These are phyloP conservation scores for Sporothrix curviconia DNA, from an alignment of 2,329 filamentous ascomycete genomes.

Conservation along the genomic window DNA sequence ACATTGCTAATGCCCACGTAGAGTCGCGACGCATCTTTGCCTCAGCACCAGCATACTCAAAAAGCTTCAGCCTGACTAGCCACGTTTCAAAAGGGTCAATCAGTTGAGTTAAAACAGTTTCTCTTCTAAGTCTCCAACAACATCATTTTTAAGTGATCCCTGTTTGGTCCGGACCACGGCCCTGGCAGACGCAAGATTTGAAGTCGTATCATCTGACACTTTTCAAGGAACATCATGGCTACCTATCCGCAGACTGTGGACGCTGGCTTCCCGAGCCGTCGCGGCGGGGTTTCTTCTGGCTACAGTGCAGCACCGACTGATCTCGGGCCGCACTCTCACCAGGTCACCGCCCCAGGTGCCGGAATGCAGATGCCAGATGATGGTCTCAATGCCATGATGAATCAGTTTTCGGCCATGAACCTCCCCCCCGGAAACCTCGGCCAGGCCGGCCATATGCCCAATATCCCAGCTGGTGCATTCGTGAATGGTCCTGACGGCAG, in stretches of 20 bases:
- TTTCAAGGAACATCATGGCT: too few species aligned
- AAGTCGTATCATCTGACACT: too few species aligned
- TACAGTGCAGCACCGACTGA: conserved; percentile 7
- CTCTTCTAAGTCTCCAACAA: too few species aligned
- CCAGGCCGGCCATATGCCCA: conserved; percentile 22
- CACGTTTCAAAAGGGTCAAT: too few species aligned
- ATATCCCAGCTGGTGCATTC: conserved; percentile 20
- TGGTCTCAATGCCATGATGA: conserved; percentile 22
- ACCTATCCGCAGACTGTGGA: conserved; percentile 8
- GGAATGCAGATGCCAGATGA: conserved; percentile 15
- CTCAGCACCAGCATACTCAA: too few species aligned
- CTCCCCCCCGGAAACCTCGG: conserved; percentile 21
- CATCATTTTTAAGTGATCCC: background rate
- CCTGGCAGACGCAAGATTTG: too few species aligned
- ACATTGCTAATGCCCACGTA: background rate
- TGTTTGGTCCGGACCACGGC: too few species aligned
- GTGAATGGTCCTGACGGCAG: conserved; percentile 25
- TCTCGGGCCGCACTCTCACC: conserved; percentile 7
- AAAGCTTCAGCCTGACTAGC: too few species aligned
- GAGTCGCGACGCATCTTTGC: too few species aligned
- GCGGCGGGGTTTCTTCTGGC: conserved; percentile 4
- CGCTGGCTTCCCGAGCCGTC: conserved; percentile 2
- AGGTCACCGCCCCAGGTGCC: background rate
- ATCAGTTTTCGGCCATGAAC: conserved; percentile 25
- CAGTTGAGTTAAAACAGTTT: too few species aligned